Evolutionary conservation across 495 filamentous ascomycete species (phyloP), one percentile per base, ranked within the genome.

Genomic region (Aspergillus heteromorphus): DNA sequence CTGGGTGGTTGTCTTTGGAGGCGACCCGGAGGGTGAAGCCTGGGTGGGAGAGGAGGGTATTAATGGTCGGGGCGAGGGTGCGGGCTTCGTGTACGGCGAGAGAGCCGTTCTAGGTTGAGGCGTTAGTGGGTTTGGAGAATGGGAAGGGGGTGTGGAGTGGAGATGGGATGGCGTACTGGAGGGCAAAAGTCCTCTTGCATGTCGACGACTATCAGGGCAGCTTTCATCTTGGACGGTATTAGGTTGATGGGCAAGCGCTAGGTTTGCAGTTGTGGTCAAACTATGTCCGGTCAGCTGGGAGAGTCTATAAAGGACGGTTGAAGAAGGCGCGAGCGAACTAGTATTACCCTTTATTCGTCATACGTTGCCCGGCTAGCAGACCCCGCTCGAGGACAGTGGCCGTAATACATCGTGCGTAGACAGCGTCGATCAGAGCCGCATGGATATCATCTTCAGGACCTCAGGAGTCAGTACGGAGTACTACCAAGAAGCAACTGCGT

Each of bases 181-280:
- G 88, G 89, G 70, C 90, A 96, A 71, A 98, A 98, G 75, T 97
- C 93, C 69, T 96, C 89, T 73, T 98, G 93, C 71, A 96, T 77
- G 67, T 97, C 92, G 18, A 97, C 85, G 7, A 96, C 79, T 31
- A 97, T 64, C 20, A 90, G 67, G 17, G 86, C 86, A 41, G 86
- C 85, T 48, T 49, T 61, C 62, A 65, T 65, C 34, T 43, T 55
- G 36, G 20, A 36, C 21, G 6, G 21, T 20, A 16, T 55, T 23
- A 20, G 48, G 1, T 18, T 6, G 29, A 14, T 55, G 6, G 13
- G 31, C 9, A 34, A 34, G 31, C 6, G 30, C 30, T 38, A n/a
- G 34, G 1, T 14, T 34, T n/a, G 10, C 11, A 13, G 34, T 38
- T 14, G 13, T 4, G 1, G 34, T 14, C 11, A n/a, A 13, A 14